A percentile compares a stretch with the other conserved stretches of the same genome.
Evolutionary conservation across 2,329 filamentous ascomycete species (phyloP).

Genomic region (Alternaria panax): DNA sequence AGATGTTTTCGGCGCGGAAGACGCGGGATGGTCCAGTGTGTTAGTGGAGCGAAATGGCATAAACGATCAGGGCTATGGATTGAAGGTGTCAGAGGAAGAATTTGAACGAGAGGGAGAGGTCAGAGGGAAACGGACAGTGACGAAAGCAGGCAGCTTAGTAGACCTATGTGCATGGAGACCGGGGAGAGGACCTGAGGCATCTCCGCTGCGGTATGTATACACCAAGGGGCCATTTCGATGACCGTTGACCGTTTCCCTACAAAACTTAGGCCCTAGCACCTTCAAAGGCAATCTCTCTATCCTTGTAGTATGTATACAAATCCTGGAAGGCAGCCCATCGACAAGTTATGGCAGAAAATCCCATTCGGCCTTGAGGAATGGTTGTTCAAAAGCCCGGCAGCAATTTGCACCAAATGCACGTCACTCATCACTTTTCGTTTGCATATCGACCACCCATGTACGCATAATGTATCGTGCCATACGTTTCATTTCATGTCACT

Average conservation of each 20-base stretch:
- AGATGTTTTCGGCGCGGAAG: constrained; percentile 58
- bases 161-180: neutral
- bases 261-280: too few species aligned
- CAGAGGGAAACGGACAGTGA: neutral
- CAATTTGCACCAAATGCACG: neutral
- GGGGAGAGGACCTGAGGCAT: neutral
- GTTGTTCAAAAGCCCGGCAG: neutral
- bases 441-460: neutral
- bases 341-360: neutral
- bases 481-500: constrained; percentile 2
- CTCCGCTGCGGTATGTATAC: neutral
- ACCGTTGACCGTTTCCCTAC: too few species aligned
- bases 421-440: neutral
- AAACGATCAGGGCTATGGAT: neutral
- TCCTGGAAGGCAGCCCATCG: too few species aligned
- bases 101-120: neutral
- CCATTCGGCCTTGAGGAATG: neutral
- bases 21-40: constrained; percentile 58
- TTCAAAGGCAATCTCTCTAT: too few species aligned
- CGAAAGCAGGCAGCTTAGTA: neutral
- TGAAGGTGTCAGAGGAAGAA: neutral
- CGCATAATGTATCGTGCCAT: neutral
- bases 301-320: too few species aligned
- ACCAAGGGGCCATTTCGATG: too few species aligned
- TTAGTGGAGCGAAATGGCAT: constrained; percentile 51